Conservation (phyloP, 306 rosid species). For the Calophaca sinica region DNA sequence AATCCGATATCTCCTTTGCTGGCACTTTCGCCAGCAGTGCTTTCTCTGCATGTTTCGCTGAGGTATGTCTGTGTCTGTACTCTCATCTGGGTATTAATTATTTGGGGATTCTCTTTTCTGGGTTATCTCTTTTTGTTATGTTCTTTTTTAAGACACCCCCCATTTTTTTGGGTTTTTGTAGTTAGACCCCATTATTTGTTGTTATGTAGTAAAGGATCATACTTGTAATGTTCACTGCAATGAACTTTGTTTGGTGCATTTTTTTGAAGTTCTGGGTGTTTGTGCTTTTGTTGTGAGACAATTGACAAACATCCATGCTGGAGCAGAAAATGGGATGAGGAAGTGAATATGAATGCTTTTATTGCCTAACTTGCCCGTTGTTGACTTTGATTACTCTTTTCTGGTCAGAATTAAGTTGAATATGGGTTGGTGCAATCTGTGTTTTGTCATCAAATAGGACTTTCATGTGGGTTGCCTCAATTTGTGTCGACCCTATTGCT, state of each 20-base stretch:
- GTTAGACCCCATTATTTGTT: neutral
- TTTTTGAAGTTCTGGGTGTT: neutral
- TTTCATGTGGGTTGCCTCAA: neutral
- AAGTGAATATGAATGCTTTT: too few relatives aligned
- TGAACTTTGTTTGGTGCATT: slow-evolving; percentile 5
- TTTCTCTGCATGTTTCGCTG: slow-evolving; percentile 81
- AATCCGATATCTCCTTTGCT: slow-evolving; percentile 74
- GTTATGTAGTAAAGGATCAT: slow-evolving; percentile 6
- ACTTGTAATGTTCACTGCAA: neutral
- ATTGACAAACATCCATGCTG: too few relatives aligned
- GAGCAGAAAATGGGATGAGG: too few relatives aligned
- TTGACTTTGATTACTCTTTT: too few relatives aligned
- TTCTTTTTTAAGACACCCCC: neutral
- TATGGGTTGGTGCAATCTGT: too few relatives aligned
- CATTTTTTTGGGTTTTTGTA: neutral
- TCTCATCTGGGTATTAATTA: slow-evolving; percentile 46
- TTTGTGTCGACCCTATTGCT: neutral
- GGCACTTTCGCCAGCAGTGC: slow-evolving; percentile 75
- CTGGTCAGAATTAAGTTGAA: too few relatives aligned
- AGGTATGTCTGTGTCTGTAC: neutral
- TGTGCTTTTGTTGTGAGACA: too few relatives aligned
- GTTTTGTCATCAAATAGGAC: too few relatives aligned
- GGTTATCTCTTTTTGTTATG: slow-evolving; percentile 7
- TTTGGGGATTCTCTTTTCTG: neutral
- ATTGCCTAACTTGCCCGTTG: too few relatives aligned